phyloP scores from a whole-genome alignment of 306 rosid genomes.

The Purshia tridentata region DNA sequence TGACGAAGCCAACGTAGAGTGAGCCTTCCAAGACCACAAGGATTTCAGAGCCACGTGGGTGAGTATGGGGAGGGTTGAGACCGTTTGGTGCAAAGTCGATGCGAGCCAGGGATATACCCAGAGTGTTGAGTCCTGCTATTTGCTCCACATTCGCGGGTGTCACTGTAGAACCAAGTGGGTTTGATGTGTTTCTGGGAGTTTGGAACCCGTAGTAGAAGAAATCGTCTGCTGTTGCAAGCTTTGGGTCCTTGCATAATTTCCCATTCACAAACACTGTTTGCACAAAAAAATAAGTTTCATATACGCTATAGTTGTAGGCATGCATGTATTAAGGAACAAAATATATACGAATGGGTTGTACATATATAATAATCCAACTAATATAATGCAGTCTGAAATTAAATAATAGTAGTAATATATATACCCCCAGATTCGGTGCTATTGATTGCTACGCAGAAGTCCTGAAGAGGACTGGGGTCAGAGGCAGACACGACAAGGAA shows the following conservation, averaged over 20 bases:
- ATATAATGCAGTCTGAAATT: too few relatives aligned
- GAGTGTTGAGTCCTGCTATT: slow-evolving; percentile 4
- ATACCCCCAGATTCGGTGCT: not conserved
- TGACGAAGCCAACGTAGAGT: slow-evolving; percentile 13
- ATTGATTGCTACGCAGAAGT: slow-evolving; percentile 1
- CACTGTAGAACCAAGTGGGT: not conserved
- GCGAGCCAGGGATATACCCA: slow-evolving; percentile 9
- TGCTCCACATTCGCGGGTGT: slow-evolving; percentile 6
- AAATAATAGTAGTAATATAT: not conserved
- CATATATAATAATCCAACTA: too few relatives aligned
- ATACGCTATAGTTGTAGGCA: not conserved
- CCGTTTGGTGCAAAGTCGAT: slow-evolving; percentile 5
- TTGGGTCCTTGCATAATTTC: slow-evolving; percentile 11
- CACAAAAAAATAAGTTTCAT: not conserved
- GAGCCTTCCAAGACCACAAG: slow-evolving; percentile 2
- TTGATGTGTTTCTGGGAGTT: not conserved
- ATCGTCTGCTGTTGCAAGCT: not conserved
- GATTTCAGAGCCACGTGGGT: slow-evolving; percentile 6
- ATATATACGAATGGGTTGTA: too few relatives aligned
- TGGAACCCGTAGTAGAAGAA: not conserved
- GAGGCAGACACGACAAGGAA: not conserved
- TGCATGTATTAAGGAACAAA: too few relatives aligned
- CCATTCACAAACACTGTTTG: slow-evolving; percentile 10
- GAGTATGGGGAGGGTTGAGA: slow-evolving; percentile 3
- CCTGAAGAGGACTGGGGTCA: slow-evolving; percentile 4